phyloP scores from a whole-genome alignment of 2,329 filamentous ascomycete species.

The Basipetospora sp. region DNA sequence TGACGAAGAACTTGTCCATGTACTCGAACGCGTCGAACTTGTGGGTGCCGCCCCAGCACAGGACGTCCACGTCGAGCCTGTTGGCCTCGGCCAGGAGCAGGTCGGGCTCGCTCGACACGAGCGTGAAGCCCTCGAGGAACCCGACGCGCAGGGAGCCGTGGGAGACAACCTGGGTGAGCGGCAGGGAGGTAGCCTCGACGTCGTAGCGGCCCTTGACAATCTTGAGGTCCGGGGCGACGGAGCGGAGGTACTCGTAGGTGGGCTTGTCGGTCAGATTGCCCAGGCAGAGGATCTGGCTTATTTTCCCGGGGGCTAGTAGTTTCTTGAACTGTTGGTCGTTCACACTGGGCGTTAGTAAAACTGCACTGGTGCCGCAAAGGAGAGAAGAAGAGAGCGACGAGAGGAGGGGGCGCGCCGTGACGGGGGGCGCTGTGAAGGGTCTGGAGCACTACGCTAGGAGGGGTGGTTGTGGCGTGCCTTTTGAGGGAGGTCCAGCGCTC shows the following conservation, averaged over 20 bases:
- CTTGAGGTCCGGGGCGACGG: slow-evolving; percentile 57
- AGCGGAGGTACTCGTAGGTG: slow-evolving; percentile 67
- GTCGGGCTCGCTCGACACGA: slow-evolving; percentile 53
- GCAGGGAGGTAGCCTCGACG: slow-evolving; percentile 50
- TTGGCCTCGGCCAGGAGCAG: slow-evolving; percentile 53
- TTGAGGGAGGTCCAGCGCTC: slow-evolving; percentile 76
- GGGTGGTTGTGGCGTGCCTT: slow-evolving; percentile 43
- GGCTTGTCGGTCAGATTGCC: slow-evolving; percentile 68
- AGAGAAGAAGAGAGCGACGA: too few relatives aligned
- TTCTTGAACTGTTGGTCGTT: slow-evolving; percentile 75
- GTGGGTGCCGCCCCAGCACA: slow-evolving; percentile 56
- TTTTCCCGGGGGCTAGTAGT: slow-evolving; percentile 69
- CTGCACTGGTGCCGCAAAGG: too few relatives aligned
- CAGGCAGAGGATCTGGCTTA: slow-evolving; percentile 65
- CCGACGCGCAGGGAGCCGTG: slow-evolving; percentile 52
- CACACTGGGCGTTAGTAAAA: too few relatives aligned
- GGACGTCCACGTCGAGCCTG: slow-evolving; percentile 52
- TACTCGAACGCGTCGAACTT: slow-evolving; percentile 58
- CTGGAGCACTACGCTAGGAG: background rate
- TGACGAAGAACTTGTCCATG: slow-evolving; percentile 62
- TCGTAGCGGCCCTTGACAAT: slow-evolving; percentile 55
- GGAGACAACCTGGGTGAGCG: slow-evolving; percentile 50
- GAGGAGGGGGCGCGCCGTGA: too few relatives aligned
- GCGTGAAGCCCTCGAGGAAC: slow-evolving; percentile 53
- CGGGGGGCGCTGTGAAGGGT: too few relatives aligned